Evolutionary conservation across 192 early-diverging fungal species (phyloP).

Genomic region (Spizellomyces sp.): DNA sequence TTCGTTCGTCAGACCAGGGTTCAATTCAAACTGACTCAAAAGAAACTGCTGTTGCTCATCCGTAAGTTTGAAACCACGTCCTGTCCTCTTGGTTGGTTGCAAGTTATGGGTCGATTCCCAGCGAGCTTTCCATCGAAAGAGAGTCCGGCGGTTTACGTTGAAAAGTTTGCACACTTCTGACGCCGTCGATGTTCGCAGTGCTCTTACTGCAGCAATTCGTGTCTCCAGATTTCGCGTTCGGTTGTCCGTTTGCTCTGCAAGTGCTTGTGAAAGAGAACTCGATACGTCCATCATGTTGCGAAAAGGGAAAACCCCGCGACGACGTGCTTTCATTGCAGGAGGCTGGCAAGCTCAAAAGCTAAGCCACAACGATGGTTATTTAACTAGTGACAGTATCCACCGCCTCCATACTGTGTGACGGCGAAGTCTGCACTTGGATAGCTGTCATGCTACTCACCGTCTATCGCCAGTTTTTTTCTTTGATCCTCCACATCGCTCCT

Average conservation of each 20-base stretch:
- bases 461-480: no score
- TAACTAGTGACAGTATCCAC: no score
- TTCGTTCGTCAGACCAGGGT: slow-evolving; percentile 2
- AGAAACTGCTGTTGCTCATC: neutral
- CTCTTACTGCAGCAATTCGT: neutral
- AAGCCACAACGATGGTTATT: no score
- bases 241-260: neutral
- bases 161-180: slow-evolving; percentile 1
- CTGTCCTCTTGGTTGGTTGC: neutral
- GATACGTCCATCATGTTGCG: neutral
- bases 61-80: neutral
- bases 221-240: neutral
- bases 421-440: no score
- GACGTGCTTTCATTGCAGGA: no score
- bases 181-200: neutral
- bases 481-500: no score
- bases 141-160: slow-evolving; percentile 3
- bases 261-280: slow-evolving; percentile 11
- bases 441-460: no score
- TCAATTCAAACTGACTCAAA: neutral
- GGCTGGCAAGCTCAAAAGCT: no score
- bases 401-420: no score
- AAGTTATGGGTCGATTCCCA: neutral
- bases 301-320: no score
- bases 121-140: slow-evolving; percentile 12